These are phyloP conservation scores for Xylaria sp. DNA, from an alignment of 2,329 filamentous ascomycete genomes.

Conservation along the genomic window DNA sequence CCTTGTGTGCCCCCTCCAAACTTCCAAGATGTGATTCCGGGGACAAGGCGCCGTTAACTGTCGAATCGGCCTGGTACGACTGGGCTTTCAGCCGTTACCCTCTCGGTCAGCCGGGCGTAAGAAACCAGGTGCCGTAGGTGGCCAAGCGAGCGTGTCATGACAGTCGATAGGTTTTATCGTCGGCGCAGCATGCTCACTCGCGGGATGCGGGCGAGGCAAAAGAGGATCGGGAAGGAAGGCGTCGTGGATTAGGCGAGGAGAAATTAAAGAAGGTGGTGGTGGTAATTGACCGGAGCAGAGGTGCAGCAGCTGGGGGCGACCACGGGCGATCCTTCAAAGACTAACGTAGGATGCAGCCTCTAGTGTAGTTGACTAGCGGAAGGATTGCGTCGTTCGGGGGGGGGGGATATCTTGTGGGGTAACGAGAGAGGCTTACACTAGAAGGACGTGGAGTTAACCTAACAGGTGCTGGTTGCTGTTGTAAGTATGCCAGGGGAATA, in stretches of 20 bases:
- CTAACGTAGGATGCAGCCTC: constrained; percentile 27
- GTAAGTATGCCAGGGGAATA: neutral
- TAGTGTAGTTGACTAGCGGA: no score
- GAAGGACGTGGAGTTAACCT: constrained; percentile 1
- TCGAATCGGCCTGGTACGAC: constrained; percentile 40
- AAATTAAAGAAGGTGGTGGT: constrained; percentile 20
- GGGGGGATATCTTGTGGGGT: constrained; percentile 29
- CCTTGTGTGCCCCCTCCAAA: constrained; percentile 13
- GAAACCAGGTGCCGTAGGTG: constrained; percentile 44
- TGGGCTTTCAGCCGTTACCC: constrained; percentile 39
- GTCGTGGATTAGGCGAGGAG: constrained; percentile 20
- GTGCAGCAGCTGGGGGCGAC: constrained; percentile 24
- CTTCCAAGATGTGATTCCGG: constrained; percentile 7
- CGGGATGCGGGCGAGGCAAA: constrained; percentile 25
- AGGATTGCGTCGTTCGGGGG: constrained; percentile 20
- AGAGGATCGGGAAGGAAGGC: constrained; percentile 20
- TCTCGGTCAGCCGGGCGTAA: constrained; percentile 46
- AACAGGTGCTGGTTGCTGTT: neutral
- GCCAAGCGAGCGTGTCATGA: constrained; percentile 44
- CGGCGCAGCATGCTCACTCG: constrained; percentile 35
- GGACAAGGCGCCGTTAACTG: constrained; percentile 5
- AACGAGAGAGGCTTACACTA: constrained; percentile 23
- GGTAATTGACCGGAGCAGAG: constrained; percentile 19
- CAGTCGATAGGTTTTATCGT: constrained; percentile 34
- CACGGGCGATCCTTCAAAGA: constrained; percentile 23